Evolutionary conservation across 805 yeast genomes (phyloP), one percentile per base, ranked within the genome.

Genomic region (Zygotorulaspora danielsina): DNA sequence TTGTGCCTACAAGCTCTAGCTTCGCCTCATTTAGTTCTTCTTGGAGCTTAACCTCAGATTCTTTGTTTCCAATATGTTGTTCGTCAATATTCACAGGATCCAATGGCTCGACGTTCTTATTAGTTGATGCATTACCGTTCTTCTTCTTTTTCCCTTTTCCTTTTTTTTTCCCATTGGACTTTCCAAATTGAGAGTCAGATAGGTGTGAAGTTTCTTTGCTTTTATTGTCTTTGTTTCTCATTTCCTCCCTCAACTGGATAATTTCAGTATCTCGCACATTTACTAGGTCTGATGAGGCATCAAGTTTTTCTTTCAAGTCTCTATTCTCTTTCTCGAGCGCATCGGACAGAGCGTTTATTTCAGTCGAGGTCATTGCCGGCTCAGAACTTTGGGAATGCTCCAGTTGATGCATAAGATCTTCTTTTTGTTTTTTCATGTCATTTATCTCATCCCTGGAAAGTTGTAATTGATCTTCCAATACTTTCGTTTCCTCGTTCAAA

Each of bases 1-100:
- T 45, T 3, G 63, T 38, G 8, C 54, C 10, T 31, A 53, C 41
- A 32, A 53, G 32, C 33, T 54, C 47, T 1, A 36, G 21, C 26
- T 34, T 38, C 10, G 44, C 34, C 10, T 24, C 12, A n/a, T 42
- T 38, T 3, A 41, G 25, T 20, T 28, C 20, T n/a, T 27, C 15
- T 26, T 34, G 36, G 18, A 38, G 19, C 4, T 36, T 39, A 13
- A 32, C 20, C 16, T 38, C 42, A 3, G 35, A 27, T 34, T 30
- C 33, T 13, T 12, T 12, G 15, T 27, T 4, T 8, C 15, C 31
- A 5, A 4, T 8, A 12, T 3, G 4, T 12, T 10, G 6, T 27
- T n/a, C 12, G 6, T 27, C 31, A 8, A 8, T 27, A 12, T 27
- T 27, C 31, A 21, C 24, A 21, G 24, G 24, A 8, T 21, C 10